phyloP scores from a whole-genome alignment of 2,329 filamentous ascomycete species.

The Fusarium scirpi region DNA sequence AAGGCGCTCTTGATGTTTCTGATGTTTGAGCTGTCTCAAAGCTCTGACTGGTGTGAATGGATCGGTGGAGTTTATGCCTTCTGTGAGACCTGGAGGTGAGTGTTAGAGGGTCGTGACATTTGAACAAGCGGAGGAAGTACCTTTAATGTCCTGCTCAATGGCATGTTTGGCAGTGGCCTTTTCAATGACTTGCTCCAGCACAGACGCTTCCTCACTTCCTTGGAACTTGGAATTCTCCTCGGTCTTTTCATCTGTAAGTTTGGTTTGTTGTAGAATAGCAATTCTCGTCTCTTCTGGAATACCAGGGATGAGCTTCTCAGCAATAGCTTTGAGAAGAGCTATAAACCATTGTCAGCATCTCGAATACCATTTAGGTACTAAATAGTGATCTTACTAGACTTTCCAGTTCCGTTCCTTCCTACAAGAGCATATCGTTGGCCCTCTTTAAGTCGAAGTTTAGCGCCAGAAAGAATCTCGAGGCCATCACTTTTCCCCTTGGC shows the following conservation, averaged over 20 bases:
- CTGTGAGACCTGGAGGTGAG: constrained; percentile 62
- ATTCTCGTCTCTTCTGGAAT: constrained; percentile 75
- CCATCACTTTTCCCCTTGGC: constrained; percentile 59
- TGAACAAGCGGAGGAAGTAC: constrained; percentile 51
- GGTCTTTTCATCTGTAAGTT: constrained; percentile 50
- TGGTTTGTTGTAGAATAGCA: constrained; percentile 77
- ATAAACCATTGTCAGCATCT: constrained; percentile 10
- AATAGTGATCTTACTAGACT: constrained; percentile 73
- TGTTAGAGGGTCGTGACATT: neutral
- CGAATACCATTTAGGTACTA: neutral
- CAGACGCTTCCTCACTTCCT: constrained; percentile 52
- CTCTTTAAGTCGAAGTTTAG: constrained; percentile 77
- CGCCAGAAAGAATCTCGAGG: constrained; percentile 77
- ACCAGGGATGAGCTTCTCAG: constrained; percentile 82
- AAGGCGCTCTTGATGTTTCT: constrained; percentile 70
- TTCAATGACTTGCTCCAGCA: constrained; percentile 77
- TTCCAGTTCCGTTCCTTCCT: constrained; percentile 85
- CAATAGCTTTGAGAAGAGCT: constrained; percentile 80
- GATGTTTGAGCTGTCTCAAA: constrained; percentile 71
- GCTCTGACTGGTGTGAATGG: constrained; percentile 69
- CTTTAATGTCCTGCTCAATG: constrained; percentile 69
- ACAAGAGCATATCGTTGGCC: constrained; percentile 82
- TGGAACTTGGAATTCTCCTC: constrained; percentile 26
- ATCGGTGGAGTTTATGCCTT: constrained; percentile 69
- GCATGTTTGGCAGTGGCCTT: constrained; percentile 67